Evolutionary conservation across 257 asterid species (phyloP), one percentile per base, ranked within the genome.

Genomic region (Mitragyna speciosa): DNA sequence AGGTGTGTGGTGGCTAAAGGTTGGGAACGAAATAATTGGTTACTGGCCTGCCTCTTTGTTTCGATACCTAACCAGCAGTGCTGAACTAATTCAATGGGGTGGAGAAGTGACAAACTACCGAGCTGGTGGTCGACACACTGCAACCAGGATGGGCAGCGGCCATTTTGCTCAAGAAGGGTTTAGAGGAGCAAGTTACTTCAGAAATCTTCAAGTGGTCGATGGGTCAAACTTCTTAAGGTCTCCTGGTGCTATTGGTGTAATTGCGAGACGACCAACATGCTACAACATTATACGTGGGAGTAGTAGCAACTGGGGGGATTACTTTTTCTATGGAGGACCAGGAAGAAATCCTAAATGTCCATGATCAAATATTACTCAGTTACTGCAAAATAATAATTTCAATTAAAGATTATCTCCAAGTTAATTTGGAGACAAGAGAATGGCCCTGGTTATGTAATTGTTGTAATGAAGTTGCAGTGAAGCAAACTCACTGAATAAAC

Each of bases 311-410:
- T 91, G 97, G 96, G 96, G 94, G 22, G 80, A 78, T 64, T 85
- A 85, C 82, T 91, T 92, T 84, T 92, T 86, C 88, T 92, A 59
- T 68, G 97, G 96, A 30, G 97, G 97, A 20, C 96, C 97, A 6
- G 96, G 97, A 30, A 91, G 91, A 71, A 92, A 89, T 82, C 78
- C 89, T 19, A 83, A 79, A 72, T 92, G 97, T 85, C 89, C 85
- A 49, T 90, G 86, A 90, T 36, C 61, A 49, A 14, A 8, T 6
- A 16, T 51, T 0, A 11, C 15, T 49, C 56, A 49, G 15, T n/a
- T n/a, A n/a, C n/a, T n/a, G n/a, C n/a, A n/a, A n/a, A n/a, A n/a
- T n/a, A n/a, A n/a, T n/a, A n/a, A n/a, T n/a, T n/a, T n/a, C n/a
- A n/a, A n/a, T n/a, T n/a, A n/a, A n/a, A n/a, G n/a, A n/a, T n/a